Conservation (phyloP, 2,329 filamentous ascomycete species). For the Gnomoniopsis smithogilvyi region DNA sequence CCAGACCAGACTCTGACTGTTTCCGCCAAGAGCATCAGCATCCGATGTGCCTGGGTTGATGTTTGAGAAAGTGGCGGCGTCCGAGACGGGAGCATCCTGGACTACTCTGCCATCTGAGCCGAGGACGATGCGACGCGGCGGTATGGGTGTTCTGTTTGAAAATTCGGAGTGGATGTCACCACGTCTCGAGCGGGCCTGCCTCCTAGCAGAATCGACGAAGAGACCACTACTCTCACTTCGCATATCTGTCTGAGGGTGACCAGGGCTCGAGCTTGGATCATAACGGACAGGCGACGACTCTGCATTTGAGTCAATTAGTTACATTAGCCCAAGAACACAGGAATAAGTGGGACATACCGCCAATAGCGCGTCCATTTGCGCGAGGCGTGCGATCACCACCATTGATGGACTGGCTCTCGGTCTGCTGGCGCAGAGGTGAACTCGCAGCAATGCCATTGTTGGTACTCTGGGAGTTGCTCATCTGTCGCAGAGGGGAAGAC, state of each 20-base stretch:
- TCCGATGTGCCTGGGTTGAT: conserved; percentile 84
- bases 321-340: background rate
- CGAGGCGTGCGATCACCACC: conserved; percentile 68
- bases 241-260: conserved; percentile 68
- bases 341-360: conserved; percentile 51
- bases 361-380: conserved; percentile 57
- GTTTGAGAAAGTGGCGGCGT: conserved; percentile 59
- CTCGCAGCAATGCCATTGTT: conserved; percentile 42
- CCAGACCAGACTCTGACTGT: conserved; percentile 84
- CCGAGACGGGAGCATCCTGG: conserved; percentile 51
- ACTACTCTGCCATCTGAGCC: conserved; percentile 58
- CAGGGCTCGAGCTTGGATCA: conserved; percentile 83
- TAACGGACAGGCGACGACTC: conserved; percentile 93
- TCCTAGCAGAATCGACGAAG: conserved; percentile 63
- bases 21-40: conserved; percentile 80
- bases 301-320: conserved; percentile 32
- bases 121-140: conserved; percentile 53
- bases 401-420: conserved; percentile 51
- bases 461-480: conserved; percentile 55
- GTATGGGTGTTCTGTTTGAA: conserved; percentile 51
- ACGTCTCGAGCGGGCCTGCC: conserved; percentile 51
- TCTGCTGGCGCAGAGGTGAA: conserved; percentile 58
- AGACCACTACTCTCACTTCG: conserved; percentile 82
- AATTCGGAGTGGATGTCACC: conserved; percentile 86
- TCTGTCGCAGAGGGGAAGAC: conserved; percentile 55